Evolutionary conservation across 1,284 basidiomycete genomes (phyloP).

Genomic region (Boletus chippewaensis): DNA sequence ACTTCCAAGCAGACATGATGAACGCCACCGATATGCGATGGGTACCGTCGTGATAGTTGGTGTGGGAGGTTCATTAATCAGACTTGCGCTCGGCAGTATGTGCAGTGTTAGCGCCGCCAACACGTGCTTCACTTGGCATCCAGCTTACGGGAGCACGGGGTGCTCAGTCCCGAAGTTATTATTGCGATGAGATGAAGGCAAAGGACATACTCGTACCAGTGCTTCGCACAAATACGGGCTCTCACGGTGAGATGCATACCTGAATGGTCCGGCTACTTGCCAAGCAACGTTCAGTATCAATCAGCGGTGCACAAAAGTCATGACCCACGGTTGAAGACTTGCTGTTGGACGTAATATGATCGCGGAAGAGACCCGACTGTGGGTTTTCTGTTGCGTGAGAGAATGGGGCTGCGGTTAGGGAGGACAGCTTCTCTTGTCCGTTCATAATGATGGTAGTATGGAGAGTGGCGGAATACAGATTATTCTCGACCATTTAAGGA

Average conservation of each 20-base stretch:
- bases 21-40: too few relatives aligned
- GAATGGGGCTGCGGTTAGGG: neutral
- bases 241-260: too few relatives aligned
- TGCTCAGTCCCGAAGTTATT: neutral
- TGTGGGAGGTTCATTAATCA: too few relatives aligned
- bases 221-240: too few relatives aligned
- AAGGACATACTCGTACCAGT: neutral
- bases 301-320: neutral
- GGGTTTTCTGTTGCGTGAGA: neutral
- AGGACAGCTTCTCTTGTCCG: neutral
- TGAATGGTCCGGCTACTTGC: too few relatives aligned
- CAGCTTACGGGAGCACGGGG: neutral
- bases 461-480: constrained; percentile 12
- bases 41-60: too few relatives aligned
- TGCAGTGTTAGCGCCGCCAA: neutral
- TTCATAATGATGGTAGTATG: neutral
- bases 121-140: neutral
- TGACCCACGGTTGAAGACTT: constrained; percentile 1
- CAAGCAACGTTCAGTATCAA: too few relatives aligned
- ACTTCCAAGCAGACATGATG: too few relatives aligned
- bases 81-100: too few relatives aligned
- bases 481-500: constrained; percentile 12
- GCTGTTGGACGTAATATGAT: neutral
- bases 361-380: neutral
- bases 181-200: neutral